phyloP scores from a whole-genome alignment of 108 stramenopile species.

The Pseudonitzschia delicatissima region DNA sequence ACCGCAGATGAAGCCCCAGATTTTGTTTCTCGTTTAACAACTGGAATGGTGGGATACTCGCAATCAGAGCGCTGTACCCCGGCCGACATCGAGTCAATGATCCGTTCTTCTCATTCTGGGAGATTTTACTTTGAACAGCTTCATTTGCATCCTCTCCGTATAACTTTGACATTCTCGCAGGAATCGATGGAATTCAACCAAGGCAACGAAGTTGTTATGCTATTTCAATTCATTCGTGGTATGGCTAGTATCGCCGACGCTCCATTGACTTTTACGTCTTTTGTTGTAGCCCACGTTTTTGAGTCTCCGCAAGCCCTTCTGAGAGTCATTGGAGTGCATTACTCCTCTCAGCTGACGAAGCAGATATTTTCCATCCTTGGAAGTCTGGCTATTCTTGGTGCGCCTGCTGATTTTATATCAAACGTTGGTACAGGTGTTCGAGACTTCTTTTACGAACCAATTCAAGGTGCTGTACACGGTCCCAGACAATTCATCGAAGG shows the following conservation, averaged over 20 bases:
- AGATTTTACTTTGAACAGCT: conserved; percentile 74
- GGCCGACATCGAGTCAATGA: conserved; percentile 48
- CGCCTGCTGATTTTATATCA: conserved; percentile 79
- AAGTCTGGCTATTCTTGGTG: conserved; percentile 71
- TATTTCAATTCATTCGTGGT: conserved; percentile 75
- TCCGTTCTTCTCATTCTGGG: conserved; percentile 61
- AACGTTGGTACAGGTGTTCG: conserved; percentile 81
- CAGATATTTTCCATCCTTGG: conserved; percentile 73
- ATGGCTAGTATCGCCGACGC: conserved; percentile 80
- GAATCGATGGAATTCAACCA: conserved; percentile 63
- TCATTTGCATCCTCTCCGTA: conserved; percentile 68
- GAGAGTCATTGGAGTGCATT: conserved; percentile 64
- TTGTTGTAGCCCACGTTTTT: conserved; percentile 77
- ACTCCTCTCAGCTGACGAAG: conserved; percentile 77
- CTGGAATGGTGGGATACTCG: conserved; percentile 49
- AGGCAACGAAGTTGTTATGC: conserved; percentile 53
- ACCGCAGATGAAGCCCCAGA: conserved; percentile 39
- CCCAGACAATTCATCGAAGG: conserved; percentile 76
- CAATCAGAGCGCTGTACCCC: conserved; percentile 44
- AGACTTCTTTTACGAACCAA: conserved; percentile 85
- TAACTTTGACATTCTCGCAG: conserved; percentile 77
- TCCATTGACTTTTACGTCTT: conserved; percentile 75
- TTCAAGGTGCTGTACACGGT: conserved; percentile 67
- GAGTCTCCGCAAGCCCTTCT: conserved; percentile 68
- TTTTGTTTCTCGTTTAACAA: conserved; percentile 40